Evolutionary conservation across 108 stramenopile genomes (phyloP), one percentile per base, ranked within the genome.

Genomic region (Skeletonema marinoi): DNA sequence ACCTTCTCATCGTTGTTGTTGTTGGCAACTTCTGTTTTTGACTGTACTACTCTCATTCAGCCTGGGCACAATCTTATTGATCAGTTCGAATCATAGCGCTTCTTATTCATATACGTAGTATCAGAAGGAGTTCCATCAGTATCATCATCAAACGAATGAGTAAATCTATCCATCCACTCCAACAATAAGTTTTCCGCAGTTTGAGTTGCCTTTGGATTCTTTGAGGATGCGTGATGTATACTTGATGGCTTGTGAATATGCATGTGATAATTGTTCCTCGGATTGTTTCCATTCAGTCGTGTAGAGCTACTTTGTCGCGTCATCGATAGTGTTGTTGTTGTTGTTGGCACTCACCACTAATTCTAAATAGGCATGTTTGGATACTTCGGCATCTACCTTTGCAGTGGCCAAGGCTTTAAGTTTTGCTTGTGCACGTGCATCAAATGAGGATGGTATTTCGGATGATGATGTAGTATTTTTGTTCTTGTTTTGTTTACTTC

Each of bases 221-320:
- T 77, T 21, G n/a, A 32, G 51, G 12, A 81, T 71, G 16, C 80
- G 63, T 35, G 84, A 76, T 11, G 72, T 64, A 51, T 85, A 85
- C 62, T 82, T 85, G 61, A 85, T 85, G 3, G 80, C 77, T 65
- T 81, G 75, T 19, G 74, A 70, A 46, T 75, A 80, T 4, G 80
- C 75, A 60, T 36, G 61, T 4, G 77, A 32, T 32, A 85, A 66
- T 30, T 60, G n/a, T 30, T 30, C 25, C 68, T 82, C 70, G 19
- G 65, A 31, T 70, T 69, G 21, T 12, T 48, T 35, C 77, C 75
- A 78, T 42, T 76, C 30, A 9, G n/a, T 71, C 51, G 38, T 60
- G 32, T 11, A 85, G 79, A 25, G 80, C 69, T 25, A 42, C n/a
- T n/a, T 16, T 13, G 71, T 19, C n/a, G 30, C 6, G 11, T 68